Evolutionary conservation across 2,329 filamentous ascomycete genomes (phyloP).

Genomic region (Amesomyces nigricolor): DNA sequence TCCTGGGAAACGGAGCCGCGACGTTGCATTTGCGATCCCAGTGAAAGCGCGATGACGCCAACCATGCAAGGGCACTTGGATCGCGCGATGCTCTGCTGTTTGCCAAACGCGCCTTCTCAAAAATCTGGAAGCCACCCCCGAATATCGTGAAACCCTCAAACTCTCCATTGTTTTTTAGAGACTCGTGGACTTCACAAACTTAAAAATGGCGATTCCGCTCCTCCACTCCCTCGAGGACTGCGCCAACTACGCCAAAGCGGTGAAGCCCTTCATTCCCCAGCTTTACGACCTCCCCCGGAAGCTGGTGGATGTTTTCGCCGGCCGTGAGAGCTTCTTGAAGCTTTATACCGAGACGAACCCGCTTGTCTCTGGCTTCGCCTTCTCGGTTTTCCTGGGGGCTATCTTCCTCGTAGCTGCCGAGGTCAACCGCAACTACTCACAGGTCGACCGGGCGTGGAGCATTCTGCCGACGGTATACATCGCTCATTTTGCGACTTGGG

Average conservation of each 20-base stretch:
- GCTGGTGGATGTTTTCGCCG: conserved; percentile 54
- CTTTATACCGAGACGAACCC: conserved; percentile 86
- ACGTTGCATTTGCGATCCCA: not conserved
- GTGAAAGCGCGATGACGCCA: not conserved
- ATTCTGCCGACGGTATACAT: conserved; percentile 83
- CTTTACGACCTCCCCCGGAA: conserved; percentile 64
- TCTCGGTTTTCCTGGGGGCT: conserved; percentile 64
- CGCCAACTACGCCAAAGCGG: conserved; percentile 67
- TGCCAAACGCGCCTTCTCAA: not conserved
- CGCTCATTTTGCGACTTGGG: conserved; percentile 78
- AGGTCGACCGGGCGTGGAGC: conserved; percentile 90
- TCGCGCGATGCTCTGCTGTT: no score
- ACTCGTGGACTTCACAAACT: not conserved
- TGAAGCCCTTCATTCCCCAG: conserved; percentile 68
- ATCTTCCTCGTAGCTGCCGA: conserved; percentile 74
- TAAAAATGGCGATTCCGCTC: conserved; percentile 63
- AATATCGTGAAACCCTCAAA: no score
- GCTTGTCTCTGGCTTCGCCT: conserved; percentile 65
- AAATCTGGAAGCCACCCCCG: no score
- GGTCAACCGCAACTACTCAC: conserved; percentile 90
- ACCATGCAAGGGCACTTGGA: not conserved
- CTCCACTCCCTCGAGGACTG: conserved; percentile 67
- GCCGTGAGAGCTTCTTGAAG: conserved; percentile 56
- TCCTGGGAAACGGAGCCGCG: not conserved
- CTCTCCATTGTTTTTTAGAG: not conserved